Base-by-base conservation (phyloP, 2,329 filamentous ascomycete species). In the Microdochium nivale region DNA sequence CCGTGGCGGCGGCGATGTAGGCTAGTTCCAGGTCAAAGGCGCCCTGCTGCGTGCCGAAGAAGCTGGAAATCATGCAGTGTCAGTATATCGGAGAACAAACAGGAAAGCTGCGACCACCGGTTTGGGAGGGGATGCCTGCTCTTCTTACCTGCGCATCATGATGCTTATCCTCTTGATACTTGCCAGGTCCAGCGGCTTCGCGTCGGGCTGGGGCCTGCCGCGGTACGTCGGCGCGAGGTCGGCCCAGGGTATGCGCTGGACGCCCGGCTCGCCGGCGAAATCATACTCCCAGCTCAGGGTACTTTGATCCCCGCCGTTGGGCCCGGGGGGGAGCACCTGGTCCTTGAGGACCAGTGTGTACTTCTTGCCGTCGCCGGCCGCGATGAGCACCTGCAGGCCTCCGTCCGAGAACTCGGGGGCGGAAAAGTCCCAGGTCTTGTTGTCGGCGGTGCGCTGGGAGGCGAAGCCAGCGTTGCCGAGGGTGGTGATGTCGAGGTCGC, bases 381-480 rank as follows among this genome's bases (percentile, higher is more conserved):
- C 61, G 14, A 87, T 62, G 37, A 72, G 62, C 3, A 90, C 58
- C 56, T 75, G 65, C 24, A 90, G 67, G 2, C 86, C 87, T 47
- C 81, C 75, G 58, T 83, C n/a, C n/a, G n/a, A n/a, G n/a, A n/a
- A 86, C 40, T 30, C 5, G 5, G 27, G 27, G 11, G 59, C 62
- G 1, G 77, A 78, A 8, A 94, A 68, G 59, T 94, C 78, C 78
- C 86, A 87, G 24, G 69, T 68, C 14, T 75, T 67, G 37, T 77
- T 69, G 8, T 82, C 79, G 37, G 74, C 76, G 3, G 85, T 90
- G 47, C 85, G 79, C 64, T 92, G 89, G 3, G 84, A 88, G 10
- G 88, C 88, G 63, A 95, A 94, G 4, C 89, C 89, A 1, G 89
- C 88, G 27, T 87, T 88, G 25, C 88, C 88, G 0, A 94, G 80